Conservation (phyloP, 2,329 filamentous ascomycete genomes). For the Sarocladiaceae sp. region DNA sequence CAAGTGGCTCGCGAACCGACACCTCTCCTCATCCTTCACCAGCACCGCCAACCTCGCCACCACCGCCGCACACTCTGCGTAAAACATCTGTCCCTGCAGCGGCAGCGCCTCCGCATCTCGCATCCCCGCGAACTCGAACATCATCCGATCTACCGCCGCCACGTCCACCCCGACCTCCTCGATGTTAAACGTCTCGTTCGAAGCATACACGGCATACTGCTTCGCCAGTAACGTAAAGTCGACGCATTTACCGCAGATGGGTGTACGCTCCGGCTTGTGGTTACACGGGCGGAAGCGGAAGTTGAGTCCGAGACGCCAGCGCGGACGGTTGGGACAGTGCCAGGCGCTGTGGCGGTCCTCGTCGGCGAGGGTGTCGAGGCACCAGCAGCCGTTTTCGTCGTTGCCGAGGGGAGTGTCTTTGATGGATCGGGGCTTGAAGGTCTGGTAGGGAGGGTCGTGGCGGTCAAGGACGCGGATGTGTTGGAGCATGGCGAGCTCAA, state of each 20-base stretch:
- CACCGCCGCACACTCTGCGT: background rate
- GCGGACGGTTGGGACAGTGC: background rate
- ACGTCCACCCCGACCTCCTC: background rate
- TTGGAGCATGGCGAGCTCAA: too few species aligned
- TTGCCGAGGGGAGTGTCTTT: too few species aligned
- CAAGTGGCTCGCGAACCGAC: background rate
- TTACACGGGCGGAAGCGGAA: background rate
- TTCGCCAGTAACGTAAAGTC: background rate
- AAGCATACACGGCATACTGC: background rate
- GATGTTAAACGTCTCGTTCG: too few species aligned
- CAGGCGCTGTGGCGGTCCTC: background rate
- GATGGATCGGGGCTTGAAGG: too few species aligned
- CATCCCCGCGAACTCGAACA: too few species aligned
- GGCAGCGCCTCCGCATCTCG: background rate
- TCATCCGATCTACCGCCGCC: background rate
- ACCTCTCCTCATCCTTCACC: background rate
- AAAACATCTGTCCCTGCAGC: background rate
- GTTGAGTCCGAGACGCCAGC: background rate
- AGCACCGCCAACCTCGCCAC: background rate
- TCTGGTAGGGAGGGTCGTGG: too few species aligned
- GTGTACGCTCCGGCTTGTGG: background rate
- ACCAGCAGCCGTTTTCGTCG: background rate
- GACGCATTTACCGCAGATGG: background rate
- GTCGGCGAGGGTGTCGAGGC: background rate
- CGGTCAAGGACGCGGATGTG: too few species aligned